Conservation (phyloP, 371 early-diverging fungal genomes). For the Mucor irregularis region DNA sequence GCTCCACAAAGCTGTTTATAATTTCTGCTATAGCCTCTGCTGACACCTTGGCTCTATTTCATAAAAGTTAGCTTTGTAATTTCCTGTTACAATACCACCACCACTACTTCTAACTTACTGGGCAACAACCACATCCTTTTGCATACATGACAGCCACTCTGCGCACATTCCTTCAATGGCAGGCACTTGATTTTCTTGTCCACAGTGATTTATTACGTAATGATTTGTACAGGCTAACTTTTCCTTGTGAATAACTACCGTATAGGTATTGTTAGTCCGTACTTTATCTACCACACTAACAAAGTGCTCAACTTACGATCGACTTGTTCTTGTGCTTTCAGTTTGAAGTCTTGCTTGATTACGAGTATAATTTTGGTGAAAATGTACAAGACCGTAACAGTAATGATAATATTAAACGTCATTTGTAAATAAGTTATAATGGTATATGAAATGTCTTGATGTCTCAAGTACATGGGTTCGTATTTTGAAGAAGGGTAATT, state of each 20-base stretch:
- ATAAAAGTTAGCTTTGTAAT: neutral
- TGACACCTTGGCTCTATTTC: conserved; percentile 60
- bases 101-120: conserved; percentile 48
- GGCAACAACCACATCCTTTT: conserved; percentile 66
- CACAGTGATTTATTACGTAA: conserved; percentile 78
- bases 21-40: conserved; percentile 84
- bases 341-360: conserved; percentile 65
- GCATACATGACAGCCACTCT: conserved; percentile 83
- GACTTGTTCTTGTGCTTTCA: conserved; percentile 69
- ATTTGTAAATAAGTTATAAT: conserved; percentile 59
- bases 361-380: conserved; percentile 61
- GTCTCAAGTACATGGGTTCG: conserved; percentile 16
- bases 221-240: conserved; percentile 67
- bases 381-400: conserved; percentile 52
- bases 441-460: conserved; percentile 27
- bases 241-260: conserved; percentile 57
- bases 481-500: too few relatives aligned
- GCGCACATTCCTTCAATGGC: conserved; percentile 74
- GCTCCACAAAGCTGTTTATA: conserved; percentile 77
- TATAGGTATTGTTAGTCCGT: neutral
- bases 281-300: conserved; percentile 39
- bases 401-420: conserved; percentile 59
- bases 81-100: neutral
- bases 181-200: conserved; percentile 71
- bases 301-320: too few relatives aligned